A percentile compares a stretch with the other conserved stretches of the same genome.
phyloP scores from a whole-genome alignment of 148 eudicot species.

The Camellia japonica region DNA sequence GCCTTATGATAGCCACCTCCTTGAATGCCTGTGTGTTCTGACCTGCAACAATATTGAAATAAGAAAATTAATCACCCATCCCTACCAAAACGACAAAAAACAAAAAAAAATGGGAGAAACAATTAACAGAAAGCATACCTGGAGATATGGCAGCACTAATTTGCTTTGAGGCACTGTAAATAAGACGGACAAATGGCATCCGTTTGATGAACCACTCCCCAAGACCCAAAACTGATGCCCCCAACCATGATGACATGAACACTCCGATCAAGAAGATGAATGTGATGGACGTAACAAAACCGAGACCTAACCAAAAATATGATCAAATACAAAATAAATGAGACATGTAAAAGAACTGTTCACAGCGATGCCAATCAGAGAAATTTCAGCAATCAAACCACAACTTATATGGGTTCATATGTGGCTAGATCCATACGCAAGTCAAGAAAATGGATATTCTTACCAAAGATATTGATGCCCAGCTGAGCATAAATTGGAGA shows the following conservation, averaged over 20 bases:
- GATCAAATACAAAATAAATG: background rate
- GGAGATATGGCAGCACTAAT: constrained; percentile 46
- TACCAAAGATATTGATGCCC: constrained; percentile 38
- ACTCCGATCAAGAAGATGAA: constrained; percentile 40
- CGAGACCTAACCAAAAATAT: constrained; percentile 9
- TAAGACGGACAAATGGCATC: constrained; percentile 41
- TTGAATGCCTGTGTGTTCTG: constrained; percentile 41
- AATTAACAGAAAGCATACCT: constrained; percentile 18
- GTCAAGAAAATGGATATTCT: constrained; percentile 1
- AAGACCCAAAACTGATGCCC: constrained; percentile 37
- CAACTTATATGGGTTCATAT: no score
- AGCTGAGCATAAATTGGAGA: constrained; percentile 39
- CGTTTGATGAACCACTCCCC: constrained; percentile 49
- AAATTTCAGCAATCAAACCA: background rate
- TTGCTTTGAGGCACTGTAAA: constrained; percentile 45
- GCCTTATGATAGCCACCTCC: constrained; percentile 44
- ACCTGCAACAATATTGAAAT: constrained; percentile 19
- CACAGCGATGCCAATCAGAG: background rate
- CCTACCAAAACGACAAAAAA: background rate
- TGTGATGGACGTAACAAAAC: constrained; percentile 40
- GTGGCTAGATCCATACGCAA: background rate
- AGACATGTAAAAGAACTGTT: constrained; percentile 1
- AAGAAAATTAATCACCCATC: background rate
- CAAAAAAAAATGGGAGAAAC: background rate
- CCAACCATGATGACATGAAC: constrained; percentile 47